Percentiles rank a stretch among this genome's conserved stretches.
phyloP scores from a whole-genome alignment of 371 early-diverging fungal genomes.

The Mortierella sp. region DNA sequence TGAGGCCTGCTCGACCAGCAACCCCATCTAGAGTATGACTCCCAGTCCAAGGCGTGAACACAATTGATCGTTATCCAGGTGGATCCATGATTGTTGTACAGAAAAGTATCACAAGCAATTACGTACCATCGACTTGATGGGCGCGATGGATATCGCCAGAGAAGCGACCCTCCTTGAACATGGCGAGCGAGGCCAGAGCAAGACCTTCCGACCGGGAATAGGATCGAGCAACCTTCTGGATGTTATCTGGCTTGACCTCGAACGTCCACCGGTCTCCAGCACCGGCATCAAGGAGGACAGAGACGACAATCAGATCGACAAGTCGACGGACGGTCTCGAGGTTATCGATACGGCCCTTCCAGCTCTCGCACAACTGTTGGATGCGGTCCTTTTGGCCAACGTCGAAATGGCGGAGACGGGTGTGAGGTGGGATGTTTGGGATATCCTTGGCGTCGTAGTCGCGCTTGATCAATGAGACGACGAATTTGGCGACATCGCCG shows the following conservation, averaged over 20 bases:
- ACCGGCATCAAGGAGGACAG: slow-evolving; percentile 95
- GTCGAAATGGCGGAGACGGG: slow-evolving; percentile 91
- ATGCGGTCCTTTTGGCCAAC: slow-evolving; percentile 68
- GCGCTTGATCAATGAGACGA: slow-evolving; percentile 76
- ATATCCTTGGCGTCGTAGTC: slow-evolving; percentile 74
- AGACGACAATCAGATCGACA: slow-evolving; percentile 89
- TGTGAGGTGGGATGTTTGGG: slow-evolving; percentile 85
- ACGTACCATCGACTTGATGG: slow-evolving; percentile 82
- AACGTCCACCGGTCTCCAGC: slow-evolving; percentile 90
- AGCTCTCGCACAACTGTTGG: slow-evolving; percentile 59
- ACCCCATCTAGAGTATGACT: neutral
- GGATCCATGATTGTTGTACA: neutral
- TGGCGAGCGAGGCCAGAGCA: slow-evolving; percentile 88
- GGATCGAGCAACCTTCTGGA: slow-evolving; percentile 60
- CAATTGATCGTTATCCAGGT: neutral
- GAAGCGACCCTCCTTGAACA: slow-evolving; percentile 88
- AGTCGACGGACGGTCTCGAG: slow-evolving; percentile 78
- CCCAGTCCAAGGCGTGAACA: neutral
- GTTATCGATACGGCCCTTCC: slow-evolving; percentile 59
- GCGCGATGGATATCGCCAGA: slow-evolving; percentile 70
- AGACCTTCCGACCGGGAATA: slow-evolving; percentile 89
- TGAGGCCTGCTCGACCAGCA: neutral
- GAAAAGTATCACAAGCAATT: neutral
- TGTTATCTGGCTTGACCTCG: slow-evolving; percentile 57
- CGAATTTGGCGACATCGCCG: slow-evolving; percentile 73